phyloP scores from a whole-genome alignment of 208 protist genomes.

The Histomonas meleagridis region DNA sequence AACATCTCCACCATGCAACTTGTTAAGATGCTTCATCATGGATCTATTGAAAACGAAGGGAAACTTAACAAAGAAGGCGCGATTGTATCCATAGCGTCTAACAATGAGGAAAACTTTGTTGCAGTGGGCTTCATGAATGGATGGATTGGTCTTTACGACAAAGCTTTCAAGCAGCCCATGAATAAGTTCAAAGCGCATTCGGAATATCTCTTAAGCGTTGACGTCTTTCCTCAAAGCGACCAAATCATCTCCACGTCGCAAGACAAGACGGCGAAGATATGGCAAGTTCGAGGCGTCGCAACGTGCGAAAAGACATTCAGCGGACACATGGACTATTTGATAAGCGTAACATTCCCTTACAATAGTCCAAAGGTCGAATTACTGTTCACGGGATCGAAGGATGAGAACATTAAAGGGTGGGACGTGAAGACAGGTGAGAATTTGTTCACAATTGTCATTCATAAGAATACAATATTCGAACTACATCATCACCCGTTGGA shows the following conservation, averaged over 20 bases:
- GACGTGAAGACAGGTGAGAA: neutral
- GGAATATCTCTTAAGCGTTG: neutral
- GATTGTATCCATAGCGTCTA: neutral
- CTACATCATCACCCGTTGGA: neutral
- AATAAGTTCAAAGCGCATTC: neutral
- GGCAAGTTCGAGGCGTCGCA: neutral
- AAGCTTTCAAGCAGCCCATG: neutral
- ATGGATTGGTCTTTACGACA: neutral
- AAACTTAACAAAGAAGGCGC: neutral
- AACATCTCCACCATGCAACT: neutral
- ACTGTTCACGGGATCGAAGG: constrained; percentile 18
- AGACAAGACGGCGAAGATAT: neutral
- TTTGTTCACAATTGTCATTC: neutral
- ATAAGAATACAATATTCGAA: neutral
- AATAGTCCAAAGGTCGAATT: neutral
- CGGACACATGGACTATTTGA: neutral
- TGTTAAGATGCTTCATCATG: neutral
- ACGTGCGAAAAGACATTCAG: neutral
- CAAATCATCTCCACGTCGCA: neutral
- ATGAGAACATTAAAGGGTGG: constrained; percentile 13
- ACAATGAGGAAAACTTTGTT: neutral
- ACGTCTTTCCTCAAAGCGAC: neutral
- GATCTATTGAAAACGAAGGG: neutral
- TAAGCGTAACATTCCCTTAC: neutral
- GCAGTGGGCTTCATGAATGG: constrained; percentile 6